Percentiles rank a stretch among this genome's conserved stretches.
These are phyloP conservation scores for Chiua virens DNA, from an alignment of 768 basidiomycete species.

Conservation along the genomic window DNA sequence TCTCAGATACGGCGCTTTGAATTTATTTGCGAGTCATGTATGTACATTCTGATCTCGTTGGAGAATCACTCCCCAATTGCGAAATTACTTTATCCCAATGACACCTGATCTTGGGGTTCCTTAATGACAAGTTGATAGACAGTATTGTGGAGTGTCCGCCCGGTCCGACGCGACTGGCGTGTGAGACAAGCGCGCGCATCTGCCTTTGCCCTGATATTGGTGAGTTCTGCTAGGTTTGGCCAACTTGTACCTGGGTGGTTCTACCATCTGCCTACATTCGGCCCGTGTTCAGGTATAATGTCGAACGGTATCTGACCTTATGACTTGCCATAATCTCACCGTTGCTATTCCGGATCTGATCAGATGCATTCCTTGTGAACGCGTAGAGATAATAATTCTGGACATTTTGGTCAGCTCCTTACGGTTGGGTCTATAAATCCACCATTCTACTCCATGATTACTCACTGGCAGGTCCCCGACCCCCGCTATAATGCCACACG, in stretches of 20 bases:
- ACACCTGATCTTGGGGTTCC: not conserved
- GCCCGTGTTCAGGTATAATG: constrained; percentile 7
- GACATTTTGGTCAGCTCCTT: constrained; percentile 4
- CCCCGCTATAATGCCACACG: constrained; percentile 29
- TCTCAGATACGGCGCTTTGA: constrained; percentile 47
- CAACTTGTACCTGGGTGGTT: too few relatives aligned
- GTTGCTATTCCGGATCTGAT: constrained; percentile 5
- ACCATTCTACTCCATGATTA: not conserved
- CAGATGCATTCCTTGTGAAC: constrained; percentile 5
- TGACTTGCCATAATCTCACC: constrained; percentile 16
- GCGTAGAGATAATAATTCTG: not conserved
- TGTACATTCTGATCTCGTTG: constrained; percentile 2
- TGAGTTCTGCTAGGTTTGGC: too few relatives aligned
- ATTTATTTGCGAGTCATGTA: constrained; percentile 2
- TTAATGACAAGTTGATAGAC: not conserved
- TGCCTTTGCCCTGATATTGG: not conserved
- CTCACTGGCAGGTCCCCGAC: not conserved
- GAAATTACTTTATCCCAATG: not conserved
- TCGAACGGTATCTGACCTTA: constrained; percentile 6
- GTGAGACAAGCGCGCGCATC: constrained; percentile 1
- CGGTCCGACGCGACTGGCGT: not conserved
- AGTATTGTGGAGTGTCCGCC: not conserved
- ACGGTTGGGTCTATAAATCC: not conserved
- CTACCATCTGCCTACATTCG: not conserved
- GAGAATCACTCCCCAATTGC: constrained; percentile 1